These are phyloP conservation scores for Davidsoniella neocaledoniae DNA, from an alignment of 2,329 filamentous ascomycete genomes.

Conservation along the genomic window DNA sequence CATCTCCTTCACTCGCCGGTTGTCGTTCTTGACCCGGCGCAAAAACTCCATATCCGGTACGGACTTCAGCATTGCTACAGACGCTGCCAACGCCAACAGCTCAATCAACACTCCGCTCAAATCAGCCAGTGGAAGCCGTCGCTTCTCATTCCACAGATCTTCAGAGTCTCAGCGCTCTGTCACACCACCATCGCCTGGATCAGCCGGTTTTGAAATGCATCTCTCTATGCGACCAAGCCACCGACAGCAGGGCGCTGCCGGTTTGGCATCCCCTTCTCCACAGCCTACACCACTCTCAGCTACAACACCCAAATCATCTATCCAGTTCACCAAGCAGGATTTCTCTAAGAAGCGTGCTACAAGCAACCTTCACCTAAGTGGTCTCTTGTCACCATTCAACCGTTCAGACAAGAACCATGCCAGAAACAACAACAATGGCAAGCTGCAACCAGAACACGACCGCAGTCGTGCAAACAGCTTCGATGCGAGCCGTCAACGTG, in stretches of 20 bases:
- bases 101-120: background rate
- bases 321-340: constrained; percentile 23
- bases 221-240: constrained; percentile 23
- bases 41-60: background rate
- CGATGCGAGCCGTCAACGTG: constrained; percentile 22
- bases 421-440: constrained; percentile 24
- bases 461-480: constrained; percentile 32
- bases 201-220: constrained; percentile 26
- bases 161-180: constrained; percentile 30
- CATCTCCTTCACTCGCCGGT: constrained; percentile 4
- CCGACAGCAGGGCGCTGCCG: constrained; percentile 7
- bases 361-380: constrained; percentile 33
- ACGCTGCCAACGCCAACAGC: background rate
- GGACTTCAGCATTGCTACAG: background rate
- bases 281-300: background rate
- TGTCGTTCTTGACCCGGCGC: background rate
- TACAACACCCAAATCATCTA: constrained; percentile 23
- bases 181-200: constrained; percentile 33
- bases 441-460: constrained; percentile 13
- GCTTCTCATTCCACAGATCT: constrained; percentile 31
- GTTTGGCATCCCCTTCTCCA: background rate
- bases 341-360: constrained; percentile 23
- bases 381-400: constrained; percentile 11
- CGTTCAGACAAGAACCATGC: constrained; percentile 13
- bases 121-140: constrained; percentile 17